Percentiles rank a stretch among this genome's conserved stretches.
Evolutionary conservation across 1,139 yeast genomes (phyloP).

Genomic region (Saccharomyces hybrid): DNA sequence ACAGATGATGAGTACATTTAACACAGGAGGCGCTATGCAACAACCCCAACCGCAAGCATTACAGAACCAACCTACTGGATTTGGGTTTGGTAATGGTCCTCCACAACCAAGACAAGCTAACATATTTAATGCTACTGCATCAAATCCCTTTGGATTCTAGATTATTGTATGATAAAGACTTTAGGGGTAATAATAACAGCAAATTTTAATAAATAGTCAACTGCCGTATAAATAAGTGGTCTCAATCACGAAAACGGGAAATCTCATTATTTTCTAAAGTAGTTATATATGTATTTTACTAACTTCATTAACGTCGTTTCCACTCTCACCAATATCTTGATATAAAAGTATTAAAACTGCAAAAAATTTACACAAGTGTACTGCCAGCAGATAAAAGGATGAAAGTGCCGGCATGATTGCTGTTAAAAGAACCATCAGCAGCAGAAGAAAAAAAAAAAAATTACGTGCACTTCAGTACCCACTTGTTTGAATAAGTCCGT

Average conservation of each 20-base stretch:
- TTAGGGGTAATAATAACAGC: not conserved
- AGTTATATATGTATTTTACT: not conserved
- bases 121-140: conserved; percentile 81
- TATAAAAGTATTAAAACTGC: too few relatives aligned
- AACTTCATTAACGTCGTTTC: not conserved
- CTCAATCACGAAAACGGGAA: not conserved
- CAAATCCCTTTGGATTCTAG: conserved; percentile 89
- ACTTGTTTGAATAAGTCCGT: too few relatives aligned
- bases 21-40: conserved; percentile 3
- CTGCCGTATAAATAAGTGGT: not conserved
- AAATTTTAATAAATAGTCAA: not conserved
- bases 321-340: not conserved
- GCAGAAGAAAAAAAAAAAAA: too few relatives aligned
- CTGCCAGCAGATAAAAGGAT: too few relatives aligned
- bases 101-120: conserved; percentile 69
- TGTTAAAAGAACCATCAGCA: too few relatives aligned
- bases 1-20: conserved; percentile 32
- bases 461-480: too few relatives aligned
- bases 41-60: conserved; percentile 35
- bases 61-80: conserved; percentile 72
- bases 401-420: too few relatives aligned
- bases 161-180: not conserved
- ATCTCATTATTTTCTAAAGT: not conserved
- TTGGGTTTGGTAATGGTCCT: conserved; percentile 54
- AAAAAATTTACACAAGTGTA: too few relatives aligned